Base-by-base conservation (phyloP, 2,329 filamentous ascomycete genomes). In the Phialocephala subalpina region DNA sequence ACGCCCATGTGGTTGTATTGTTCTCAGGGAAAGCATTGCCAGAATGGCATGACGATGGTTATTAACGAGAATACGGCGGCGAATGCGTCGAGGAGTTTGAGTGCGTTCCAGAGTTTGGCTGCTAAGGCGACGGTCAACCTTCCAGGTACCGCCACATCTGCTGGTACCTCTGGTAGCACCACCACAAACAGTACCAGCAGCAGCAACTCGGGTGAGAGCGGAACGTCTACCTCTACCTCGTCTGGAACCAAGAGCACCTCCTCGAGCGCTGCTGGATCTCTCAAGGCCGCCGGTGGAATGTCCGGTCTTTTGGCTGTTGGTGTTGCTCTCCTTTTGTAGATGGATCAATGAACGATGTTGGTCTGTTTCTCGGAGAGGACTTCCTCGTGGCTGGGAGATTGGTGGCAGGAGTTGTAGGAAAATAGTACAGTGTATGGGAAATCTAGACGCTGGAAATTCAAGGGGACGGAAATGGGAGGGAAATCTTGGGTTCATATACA, bases 1-100 rank as follows among this genome's bases (percentile, higher is more conserved):
- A 90, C 84, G 63, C 92, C 92, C 35, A 82, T 94, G 70, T 96
- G 92, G 92, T 81, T 92, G 70, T 95, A 91, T 84, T 95, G 92
- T 80, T 88, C 87, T 35, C 90, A 93, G 78, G 88, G 77, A 55
- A 86, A 84, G 74, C 92, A 96, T 81, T 96, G 92, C 79, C 86
- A 93, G 65, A 67, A 60, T 6, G 76, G 76, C 3, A 78, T 78
- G 76, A 68, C 68, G 18, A 73, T 76, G 73, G 75, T 77, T 20
- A 84, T 90, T 49, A 79, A 84, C 38, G 80, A 84, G 66, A 82
- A 89, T 66, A 66, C 71, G 9, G 64, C 79, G 27, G 81, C 82
- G 73, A 89, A 89, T 78, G 67, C 83, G 3, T 75, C 82, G 45
- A 82, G 84, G 68, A 84, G 84, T 38, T 80, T 90, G 16, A 74